A percentile compares a stretch with the other conserved stretches of the same genome.
These are phyloP conservation scores for Skeletonema costatum DNA, from an alignment of 108 stramenopile genomes.

Conservation along the genomic window DNA sequence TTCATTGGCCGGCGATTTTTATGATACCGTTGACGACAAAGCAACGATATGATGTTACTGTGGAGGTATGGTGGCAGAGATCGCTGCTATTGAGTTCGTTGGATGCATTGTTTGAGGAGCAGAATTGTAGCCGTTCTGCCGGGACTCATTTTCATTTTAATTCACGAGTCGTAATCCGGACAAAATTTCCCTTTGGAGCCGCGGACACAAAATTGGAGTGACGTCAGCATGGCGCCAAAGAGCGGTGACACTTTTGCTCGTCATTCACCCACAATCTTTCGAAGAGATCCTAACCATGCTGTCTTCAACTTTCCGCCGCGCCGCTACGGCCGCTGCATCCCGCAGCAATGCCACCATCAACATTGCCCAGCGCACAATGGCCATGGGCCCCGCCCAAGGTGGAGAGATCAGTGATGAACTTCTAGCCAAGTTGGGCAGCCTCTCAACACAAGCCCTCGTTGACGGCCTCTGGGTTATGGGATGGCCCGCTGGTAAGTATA, in stretches of 20 bases:
- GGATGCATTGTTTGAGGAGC: no score
- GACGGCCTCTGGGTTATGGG: constrained; percentile 95
- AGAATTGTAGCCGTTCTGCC: no score
- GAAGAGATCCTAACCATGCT: constrained; percentile 9
- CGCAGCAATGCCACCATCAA: constrained; percentile 4
- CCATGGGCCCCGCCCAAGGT: constrained; percentile 78
- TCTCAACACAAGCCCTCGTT: constrained; percentile 87
- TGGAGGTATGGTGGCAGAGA: no score
- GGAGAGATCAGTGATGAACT: constrained; percentile 77
- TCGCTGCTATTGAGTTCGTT: no score
- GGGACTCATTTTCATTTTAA: no score
- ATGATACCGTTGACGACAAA: no score
- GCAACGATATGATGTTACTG: no score
- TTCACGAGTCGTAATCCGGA: no score
- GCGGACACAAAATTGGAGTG: no score
- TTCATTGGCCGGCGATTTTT: not conserved
- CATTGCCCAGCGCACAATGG: constrained; percentile 56
- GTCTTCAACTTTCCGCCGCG: constrained; percentile 12
- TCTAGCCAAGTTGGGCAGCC: constrained; percentile 70
- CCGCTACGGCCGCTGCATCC: constrained; percentile 11
- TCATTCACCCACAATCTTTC: no score
- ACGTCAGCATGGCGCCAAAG: not conserved
- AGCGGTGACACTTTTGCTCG: not conserved
- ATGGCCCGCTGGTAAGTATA: constrained; percentile 33
- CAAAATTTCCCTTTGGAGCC: no score